Percentiles rank a stretch among this genome's conserved stretches.
Conservation (phyloP, 352 stramenopile species). For the Phytophthora sojae region DNA sequence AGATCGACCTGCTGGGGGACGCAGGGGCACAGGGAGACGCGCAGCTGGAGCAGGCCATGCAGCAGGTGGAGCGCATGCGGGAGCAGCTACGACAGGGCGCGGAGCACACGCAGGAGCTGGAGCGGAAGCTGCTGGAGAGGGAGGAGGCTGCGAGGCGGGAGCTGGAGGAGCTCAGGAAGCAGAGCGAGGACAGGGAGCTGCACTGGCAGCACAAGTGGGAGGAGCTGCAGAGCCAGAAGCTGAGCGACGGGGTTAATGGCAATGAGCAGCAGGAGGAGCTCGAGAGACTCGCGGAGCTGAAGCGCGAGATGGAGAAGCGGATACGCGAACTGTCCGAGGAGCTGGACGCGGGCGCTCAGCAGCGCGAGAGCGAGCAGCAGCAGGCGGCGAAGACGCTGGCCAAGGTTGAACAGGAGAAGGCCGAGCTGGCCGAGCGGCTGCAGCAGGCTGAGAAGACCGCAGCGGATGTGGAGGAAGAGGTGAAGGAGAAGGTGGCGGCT, state of each 20-base stretch:
- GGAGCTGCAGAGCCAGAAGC: constrained; percentile 12
- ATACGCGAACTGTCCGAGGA: constrained; percentile 30
- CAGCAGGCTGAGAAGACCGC: constrained; percentile 25
- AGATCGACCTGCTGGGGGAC: constrained; percentile 63
- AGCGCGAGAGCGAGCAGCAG: constrained; percentile 23
- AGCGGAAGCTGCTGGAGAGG: constrained; percentile 37
- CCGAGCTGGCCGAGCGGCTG: constrained; percentile 18
- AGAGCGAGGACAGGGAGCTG: background rate
- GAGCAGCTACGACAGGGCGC: constrained; percentile 46
- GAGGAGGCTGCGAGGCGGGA: constrained; percentile 11
- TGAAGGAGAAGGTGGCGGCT: constrained; percentile 9
- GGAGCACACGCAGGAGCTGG: constrained; percentile 35
- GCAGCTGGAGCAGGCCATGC: constrained; percentile 54
- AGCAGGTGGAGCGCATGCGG: constrained; percentile 53
- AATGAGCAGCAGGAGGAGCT: constrained; percentile 41
- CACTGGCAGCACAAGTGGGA: constrained; percentile 24
- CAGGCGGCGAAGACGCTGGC: constrained; percentile 11
- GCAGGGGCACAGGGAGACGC: constrained; percentile 23
- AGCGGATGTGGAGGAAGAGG: constrained; percentile 10
- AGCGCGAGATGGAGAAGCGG: constrained; percentile 32
- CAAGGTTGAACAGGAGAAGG: constrained; percentile 30
- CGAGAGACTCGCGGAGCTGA: constrained; percentile 25
- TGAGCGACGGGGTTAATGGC: constrained; percentile 40
- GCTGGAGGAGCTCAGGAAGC: constrained; percentile 18
- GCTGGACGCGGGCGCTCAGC: constrained; percentile 23